Evolutionary conservation across 768 basidiomycete genomes (phyloP).

Genomic region (Russula abietina): DNA sequence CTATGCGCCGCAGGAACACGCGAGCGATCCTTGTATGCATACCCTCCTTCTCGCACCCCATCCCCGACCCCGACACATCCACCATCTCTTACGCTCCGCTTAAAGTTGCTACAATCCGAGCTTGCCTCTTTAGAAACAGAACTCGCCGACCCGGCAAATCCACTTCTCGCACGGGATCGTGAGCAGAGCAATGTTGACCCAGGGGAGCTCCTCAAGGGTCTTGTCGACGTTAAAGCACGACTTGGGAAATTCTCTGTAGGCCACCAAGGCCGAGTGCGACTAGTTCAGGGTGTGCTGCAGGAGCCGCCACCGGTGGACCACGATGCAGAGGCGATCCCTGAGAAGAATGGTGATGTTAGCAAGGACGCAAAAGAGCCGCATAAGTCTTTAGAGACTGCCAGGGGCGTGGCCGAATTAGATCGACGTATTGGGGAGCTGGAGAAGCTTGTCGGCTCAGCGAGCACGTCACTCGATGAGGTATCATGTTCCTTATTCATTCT

Average conservation of each 20-base stretch:
- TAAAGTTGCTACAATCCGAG: conserved; percentile 69
- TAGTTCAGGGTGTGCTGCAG: conserved; percentile 53
- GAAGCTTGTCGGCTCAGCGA: conserved; percentile 75
- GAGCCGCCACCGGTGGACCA: conserved; percentile 32
- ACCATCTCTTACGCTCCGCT: conserved; percentile 31
- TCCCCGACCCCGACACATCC: conserved; percentile 38
- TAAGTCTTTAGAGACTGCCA: conserved; percentile 32
- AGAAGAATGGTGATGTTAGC: conserved; percentile 23
- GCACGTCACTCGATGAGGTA: conserved; percentile 77
- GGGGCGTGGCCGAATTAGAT: conserved; percentile 69
- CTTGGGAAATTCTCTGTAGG: conserved; percentile 61
- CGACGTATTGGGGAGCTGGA: conserved; percentile 80
- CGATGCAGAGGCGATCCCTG: conserved; percentile 8
- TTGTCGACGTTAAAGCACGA: conserved; percentile 67
- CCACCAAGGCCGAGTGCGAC: conserved; percentile 57
- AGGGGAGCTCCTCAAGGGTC: conserved; percentile 66
- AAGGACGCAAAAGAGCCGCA: conserved; percentile 16
- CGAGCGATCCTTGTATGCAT: conserved; percentile 50
- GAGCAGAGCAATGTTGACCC: conserved; percentile 61
- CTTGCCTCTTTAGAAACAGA: conserved; percentile 74
- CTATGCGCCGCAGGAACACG: conserved; percentile 42
- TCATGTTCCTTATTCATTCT: neutral
- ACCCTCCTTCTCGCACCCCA: conserved; percentile 61
- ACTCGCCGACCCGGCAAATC: conserved; percentile 75
- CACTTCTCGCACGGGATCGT: conserved; percentile 51